Conservation (phyloP, 2,329 filamentous ascomycete genomes). For the Thyridium curvatum region DNA sequence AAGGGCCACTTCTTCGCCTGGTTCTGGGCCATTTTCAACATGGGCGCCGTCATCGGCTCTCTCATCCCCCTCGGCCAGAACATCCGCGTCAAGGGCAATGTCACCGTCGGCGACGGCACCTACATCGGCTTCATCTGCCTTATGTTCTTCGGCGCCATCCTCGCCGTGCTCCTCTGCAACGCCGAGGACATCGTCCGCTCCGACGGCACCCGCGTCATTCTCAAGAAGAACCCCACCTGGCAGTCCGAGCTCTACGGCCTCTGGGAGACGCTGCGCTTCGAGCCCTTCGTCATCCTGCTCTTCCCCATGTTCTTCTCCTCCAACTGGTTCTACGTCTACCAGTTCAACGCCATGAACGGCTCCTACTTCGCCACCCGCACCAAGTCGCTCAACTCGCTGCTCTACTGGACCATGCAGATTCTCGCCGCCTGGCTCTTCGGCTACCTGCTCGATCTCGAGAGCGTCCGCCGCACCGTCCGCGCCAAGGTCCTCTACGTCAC, state of each 20-base stretch:
- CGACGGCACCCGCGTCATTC: conserved; percentile 73
- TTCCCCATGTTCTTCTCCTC: conserved; percentile 79
- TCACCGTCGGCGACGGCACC: conserved; percentile 14
- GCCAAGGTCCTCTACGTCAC: conserved; percentile 58
- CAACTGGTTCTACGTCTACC: conserved; percentile 80
- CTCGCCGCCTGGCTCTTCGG: conserved; percentile 69
- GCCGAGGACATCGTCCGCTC: conserved; percentile 66
- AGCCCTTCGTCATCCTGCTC: conserved; percentile 67
- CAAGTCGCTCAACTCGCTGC: conserved; percentile 64
- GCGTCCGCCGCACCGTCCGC: conserved; percentile 56
- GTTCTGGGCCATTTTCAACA: conserved; percentile 95
- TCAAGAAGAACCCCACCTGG: conserved; percentile 90
- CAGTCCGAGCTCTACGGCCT: conserved; percentile 72
- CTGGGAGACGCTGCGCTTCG: conserved; percentile 61
- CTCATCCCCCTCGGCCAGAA: conserved; percentile 70
- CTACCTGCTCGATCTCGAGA: conserved; percentile 57
- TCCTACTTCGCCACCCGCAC: conserved; percentile 69
- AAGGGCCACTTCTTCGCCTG: conserved; percentile 86
- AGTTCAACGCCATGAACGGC: conserved; percentile 62
- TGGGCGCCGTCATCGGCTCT: conserved; percentile 82
- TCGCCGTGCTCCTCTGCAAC: conserved; percentile 66
- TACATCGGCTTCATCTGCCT: conserved; percentile 17
- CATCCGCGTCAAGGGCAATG: conserved; percentile 13
- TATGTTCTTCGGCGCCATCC: conserved; percentile 47
- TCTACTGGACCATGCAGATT: conserved; percentile 80